phyloP scores from a whole-genome alignment of 2,329 filamentous ascomycete species.

The Talaromyces albobiverticillius region DNA sequence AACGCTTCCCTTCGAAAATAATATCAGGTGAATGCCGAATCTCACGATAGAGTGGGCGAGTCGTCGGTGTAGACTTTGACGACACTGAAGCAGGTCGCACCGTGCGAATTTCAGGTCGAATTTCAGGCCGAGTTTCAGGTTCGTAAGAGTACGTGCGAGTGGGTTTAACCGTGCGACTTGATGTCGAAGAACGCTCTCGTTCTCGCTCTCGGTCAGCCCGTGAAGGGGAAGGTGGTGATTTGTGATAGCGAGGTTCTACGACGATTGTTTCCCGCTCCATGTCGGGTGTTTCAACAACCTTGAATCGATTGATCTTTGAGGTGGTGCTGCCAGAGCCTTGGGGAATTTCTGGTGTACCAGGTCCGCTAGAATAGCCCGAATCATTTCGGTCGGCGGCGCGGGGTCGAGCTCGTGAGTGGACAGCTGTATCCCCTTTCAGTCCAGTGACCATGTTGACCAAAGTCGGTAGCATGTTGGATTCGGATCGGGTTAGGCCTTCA shows the following conservation, averaged over 20 bases:
- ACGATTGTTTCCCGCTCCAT: constrained; percentile 18
- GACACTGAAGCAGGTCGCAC: constrained; percentile 20
- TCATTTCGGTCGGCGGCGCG: constrained; percentile 37
- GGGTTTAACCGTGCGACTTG: constrained; percentile 22
- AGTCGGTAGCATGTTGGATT: constrained; percentile 12
- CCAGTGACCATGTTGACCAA: constrained; percentile 7
- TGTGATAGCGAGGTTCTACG: constrained; percentile 29
- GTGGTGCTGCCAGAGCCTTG: constrained; percentile 25
- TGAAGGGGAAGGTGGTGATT: constrained; percentile 22
- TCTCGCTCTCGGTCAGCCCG: constrained; percentile 22
- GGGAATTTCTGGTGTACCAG: constrained; percentile 41
- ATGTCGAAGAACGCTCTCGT: constrained; percentile 12
- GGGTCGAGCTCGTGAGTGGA: constrained; percentile 31
- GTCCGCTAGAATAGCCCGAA: constrained; percentile 44
- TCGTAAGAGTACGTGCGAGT: constrained; percentile 26
- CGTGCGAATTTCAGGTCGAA: constrained; percentile 21
- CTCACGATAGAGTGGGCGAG: constrained; percentile 24
- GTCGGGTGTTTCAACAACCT: constrained; percentile 27
- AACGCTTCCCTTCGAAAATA: constrained; percentile 19
- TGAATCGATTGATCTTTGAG: constrained; percentile 35
- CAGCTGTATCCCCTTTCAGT: constrained; percentile 13
- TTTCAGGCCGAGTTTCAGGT: too few species aligned
- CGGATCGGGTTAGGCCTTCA: constrained; percentile 49
- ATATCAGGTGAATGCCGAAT: constrained; percentile 29
- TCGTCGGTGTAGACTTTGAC: constrained; percentile 21